These are phyloP conservation scores for Coemansia brasiliensis DNA, from an alignment of 192 early-diverging fungal species.

Conservation along the genomic window DNA sequence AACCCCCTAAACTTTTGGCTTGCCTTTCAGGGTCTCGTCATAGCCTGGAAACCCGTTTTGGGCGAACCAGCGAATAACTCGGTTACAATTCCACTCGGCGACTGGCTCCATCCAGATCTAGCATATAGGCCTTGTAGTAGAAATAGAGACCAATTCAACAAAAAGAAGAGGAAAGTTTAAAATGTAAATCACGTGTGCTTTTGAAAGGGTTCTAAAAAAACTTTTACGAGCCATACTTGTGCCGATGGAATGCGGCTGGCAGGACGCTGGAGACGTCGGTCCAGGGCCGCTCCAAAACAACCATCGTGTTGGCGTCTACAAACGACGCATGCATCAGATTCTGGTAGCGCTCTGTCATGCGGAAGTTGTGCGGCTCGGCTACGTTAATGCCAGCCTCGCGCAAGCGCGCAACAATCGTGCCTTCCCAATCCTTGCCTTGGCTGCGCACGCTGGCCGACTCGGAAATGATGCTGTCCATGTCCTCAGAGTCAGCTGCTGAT, in stretches of 20 bases:
- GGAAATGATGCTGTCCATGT: slow-evolving; percentile 9
- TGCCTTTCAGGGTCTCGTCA: slow-evolving; percentile 46
- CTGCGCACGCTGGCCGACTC: slow-evolving; percentile 13
- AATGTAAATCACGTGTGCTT: slow-evolving; percentile 4
- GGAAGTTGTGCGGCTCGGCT: slow-evolving; percentile 62
- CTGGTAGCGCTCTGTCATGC: slow-evolving; percentile 78
- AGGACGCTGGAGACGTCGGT: slow-evolving; percentile 74
- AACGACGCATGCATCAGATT: slow-evolving; percentile 80
- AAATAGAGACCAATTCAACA: neutral
- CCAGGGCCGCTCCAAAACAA: slow-evolving; percentile 88
- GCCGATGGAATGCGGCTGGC: slow-evolving; percentile 79
- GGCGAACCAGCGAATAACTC: slow-evolving; percentile 51
- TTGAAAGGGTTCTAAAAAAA: neutral
- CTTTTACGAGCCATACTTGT: slow-evolving; percentile 69
- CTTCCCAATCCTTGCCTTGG: slow-evolving; percentile 43
- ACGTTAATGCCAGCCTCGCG: slow-evolving; percentile 54
- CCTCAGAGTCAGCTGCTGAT: slow-evolving; percentile 13
- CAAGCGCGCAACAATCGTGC: slow-evolving; percentile 39
- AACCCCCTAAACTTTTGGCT: neutral
- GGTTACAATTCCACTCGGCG: slow-evolving; percentile 37
- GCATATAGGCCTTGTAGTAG: neutral
- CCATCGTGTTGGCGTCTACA: slow-evolving; percentile 68
- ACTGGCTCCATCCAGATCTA: slow-evolving; percentile 43
- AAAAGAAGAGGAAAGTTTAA: neutral
- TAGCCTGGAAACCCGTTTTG: slow-evolving; percentile 55